These are phyloP conservation scores for Angomonas ambiguus DNA, from an alignment of 208 protist genomes.

Conservation along the genomic window DNA sequence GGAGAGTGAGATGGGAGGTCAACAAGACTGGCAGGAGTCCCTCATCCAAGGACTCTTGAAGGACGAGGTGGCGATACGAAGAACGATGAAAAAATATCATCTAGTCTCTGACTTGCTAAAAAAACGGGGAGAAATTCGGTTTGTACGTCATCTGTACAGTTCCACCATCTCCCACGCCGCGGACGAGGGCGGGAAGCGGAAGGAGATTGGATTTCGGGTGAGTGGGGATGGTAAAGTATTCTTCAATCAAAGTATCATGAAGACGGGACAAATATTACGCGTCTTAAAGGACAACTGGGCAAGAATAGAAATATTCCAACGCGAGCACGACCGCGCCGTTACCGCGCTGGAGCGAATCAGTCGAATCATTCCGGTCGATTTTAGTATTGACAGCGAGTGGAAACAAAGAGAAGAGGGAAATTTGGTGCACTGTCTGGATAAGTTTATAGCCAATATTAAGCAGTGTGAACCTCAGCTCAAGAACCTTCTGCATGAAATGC, in stretches of 20 bases:
- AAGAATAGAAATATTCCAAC: slow-evolving; percentile 50
- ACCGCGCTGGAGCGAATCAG: slow-evolving; percentile 60
- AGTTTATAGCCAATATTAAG: slow-evolving; percentile 65
- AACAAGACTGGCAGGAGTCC: slow-evolving; percentile 55
- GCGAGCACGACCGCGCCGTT: slow-evolving; percentile 51
- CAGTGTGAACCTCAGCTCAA: slow-evolving; percentile 49
- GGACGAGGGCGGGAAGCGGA: slow-evolving; percentile 12
- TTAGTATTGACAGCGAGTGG: slow-evolving; percentile 80
- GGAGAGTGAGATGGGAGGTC: slow-evolving; percentile 41
- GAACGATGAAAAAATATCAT: slow-evolving; percentile 69
- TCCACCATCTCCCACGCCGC: slow-evolving; percentile 2
- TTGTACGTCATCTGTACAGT: slow-evolving; percentile 53
- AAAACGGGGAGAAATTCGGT: slow-evolving; percentile 51
- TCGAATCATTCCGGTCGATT: slow-evolving; percentile 60
- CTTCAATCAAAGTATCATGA: slow-evolving; percentile 65
- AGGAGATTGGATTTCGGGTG: slow-evolving; percentile 75
- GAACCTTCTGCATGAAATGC: slow-evolving; percentile 38
- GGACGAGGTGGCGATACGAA: slow-evolving; percentile 67
- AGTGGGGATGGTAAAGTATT: slow-evolving; percentile 55
- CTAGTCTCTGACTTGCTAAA: slow-evolving; percentile 67
- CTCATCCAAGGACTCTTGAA: slow-evolving; percentile 54
- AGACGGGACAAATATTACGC: slow-evolving; percentile 70
- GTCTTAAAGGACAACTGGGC: slow-evolving; percentile 74
- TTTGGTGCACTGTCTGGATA: slow-evolving; percentile 42
- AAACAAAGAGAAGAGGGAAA: slow-evolving; percentile 67